Evolutionary conservation across 176 grass and related monocot genomes (phyloP), one percentile per base, ranked within the genome.

Genomic region (Microstegium vimineum): DNA sequence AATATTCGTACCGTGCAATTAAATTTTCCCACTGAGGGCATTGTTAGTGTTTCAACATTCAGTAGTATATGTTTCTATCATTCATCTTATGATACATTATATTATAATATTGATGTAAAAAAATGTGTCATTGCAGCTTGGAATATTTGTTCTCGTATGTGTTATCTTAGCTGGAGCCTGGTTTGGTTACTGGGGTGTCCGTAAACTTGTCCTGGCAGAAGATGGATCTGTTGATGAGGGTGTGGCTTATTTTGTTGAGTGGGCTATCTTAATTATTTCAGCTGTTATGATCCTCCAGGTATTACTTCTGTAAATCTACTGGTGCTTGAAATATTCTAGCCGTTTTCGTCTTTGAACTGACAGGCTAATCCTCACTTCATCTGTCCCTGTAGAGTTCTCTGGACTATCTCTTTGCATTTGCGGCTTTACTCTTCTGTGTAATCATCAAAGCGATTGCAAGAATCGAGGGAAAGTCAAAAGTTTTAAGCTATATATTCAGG

Each of bases 151-250:
- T 87, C 82, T 98, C 0, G 82, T 94, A 54, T 89, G 82, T 18
- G 78, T 98, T 27, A 62, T 98, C 46, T 81, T 98, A 73, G 92
- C 88, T 76, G 92, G 95, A 88, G 95, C 95, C 68, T 98, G 95
- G 95, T 94, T 93, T 84, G 95, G 95, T 89, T 98, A 87, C 84
- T 94, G 95, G 95, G 92, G 89, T 90, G 95, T 98, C 69, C 90
- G 86, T 78, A 98, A 98, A 85, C 75, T 98, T 62, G 95, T 94
- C 71, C 52, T 98, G 71, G 94, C 92, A 25, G 95, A 98, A 85
- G 90, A 98, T 90, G 95, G 95, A 74, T 88, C 74, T 59, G 93
- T 98, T 62, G 95, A 98, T 40, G 72, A 46, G 52, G 76, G 84
- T 69, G 92, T 98, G 54, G 90, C 95, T 76, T 89, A 85, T 91